Conservation (phyloP, 352 stramenopile genomes). For the Globisporangium echinulatum region DNA sequence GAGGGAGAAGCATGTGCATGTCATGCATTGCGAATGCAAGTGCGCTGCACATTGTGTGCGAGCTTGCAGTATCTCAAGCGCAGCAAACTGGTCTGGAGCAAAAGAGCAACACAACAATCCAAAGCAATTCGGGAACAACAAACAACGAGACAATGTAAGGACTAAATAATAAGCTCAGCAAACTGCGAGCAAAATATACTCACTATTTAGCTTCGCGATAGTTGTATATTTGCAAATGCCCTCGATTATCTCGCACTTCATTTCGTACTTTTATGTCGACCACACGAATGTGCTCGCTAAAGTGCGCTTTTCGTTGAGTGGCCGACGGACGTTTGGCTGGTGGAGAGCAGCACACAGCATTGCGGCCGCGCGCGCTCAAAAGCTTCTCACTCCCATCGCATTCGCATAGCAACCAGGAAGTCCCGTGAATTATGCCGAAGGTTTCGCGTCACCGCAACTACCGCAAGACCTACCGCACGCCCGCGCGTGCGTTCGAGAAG, state of each 20-base stretch:
- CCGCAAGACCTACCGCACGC: conserved; percentile 98
- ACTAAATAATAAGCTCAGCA: no score
- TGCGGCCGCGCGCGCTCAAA: not conserved
- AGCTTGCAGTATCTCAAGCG: no score
- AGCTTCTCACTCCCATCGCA: conserved; percentile 51
- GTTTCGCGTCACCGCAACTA: conserved; percentile 88
- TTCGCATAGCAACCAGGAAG: conserved; percentile 66
- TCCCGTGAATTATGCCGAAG: conserved; percentile 77
- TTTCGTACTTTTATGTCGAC: not conserved
- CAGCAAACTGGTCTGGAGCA: no score
- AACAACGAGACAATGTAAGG: no score
- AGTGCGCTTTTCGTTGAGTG: conserved; percentile 2
- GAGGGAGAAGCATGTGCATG: no score
- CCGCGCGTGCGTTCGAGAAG: conserved; percentile 99
- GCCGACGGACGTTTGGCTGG: conserved; percentile 16
- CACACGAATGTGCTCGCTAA: not conserved
- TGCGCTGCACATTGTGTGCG: no score
- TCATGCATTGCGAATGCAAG: no score
- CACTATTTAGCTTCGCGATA: no score
- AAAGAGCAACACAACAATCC: no score
- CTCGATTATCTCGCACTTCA: not conserved
- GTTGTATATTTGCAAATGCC: not conserved
- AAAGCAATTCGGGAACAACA: no score
- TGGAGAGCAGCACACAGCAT: conserved; percentile 12
- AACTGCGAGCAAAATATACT: no score